Percentiles rank a stretch among this genome's conserved stretches.
Conservation (phyloP, 257 asterid genomes). For the Solanum bulbocastanum region DNA sequence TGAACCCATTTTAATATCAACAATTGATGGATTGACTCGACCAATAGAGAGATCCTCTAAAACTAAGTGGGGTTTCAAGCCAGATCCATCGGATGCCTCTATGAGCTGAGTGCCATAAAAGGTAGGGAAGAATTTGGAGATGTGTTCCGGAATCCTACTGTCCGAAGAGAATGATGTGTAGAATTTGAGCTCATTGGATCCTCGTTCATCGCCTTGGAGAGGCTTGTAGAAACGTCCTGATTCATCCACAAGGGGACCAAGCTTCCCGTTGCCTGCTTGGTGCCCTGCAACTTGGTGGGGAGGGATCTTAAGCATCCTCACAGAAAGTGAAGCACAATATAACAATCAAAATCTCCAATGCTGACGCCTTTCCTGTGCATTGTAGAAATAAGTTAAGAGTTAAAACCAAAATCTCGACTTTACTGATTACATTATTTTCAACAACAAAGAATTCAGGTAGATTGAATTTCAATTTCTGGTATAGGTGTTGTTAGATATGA, state of each 20-base stretch:
- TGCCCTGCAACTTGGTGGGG: constrained; percentile 96
- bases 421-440: neutral
- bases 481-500: neutral
- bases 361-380: neutral
- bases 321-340: neutral
- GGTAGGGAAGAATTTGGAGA: constrained; percentile 57
- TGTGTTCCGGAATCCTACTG: constrained; percentile 46
- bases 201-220: constrained; percentile 78
- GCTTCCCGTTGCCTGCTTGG: constrained; percentile 47
- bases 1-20: constrained; percentile 86
- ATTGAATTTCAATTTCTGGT: neutral
- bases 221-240: constrained; percentile 95
- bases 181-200: constrained; percentile 57
- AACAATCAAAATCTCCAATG: neutral
- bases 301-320: constrained; percentile 67
- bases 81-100: constrained; percentile 89
- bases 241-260: constrained; percentile 84
- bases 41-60: constrained; percentile 42
- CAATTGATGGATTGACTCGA: constrained; percentile 51
- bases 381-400: neutral
- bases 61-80: constrained; percentile 62
- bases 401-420: neutral
- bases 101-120: constrained; percentile 68
- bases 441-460: neutral
- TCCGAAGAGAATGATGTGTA: constrained; percentile 58